Conservation (phyloP, 768 basidiomycete species). For the Termitomyces sp. region DNA sequence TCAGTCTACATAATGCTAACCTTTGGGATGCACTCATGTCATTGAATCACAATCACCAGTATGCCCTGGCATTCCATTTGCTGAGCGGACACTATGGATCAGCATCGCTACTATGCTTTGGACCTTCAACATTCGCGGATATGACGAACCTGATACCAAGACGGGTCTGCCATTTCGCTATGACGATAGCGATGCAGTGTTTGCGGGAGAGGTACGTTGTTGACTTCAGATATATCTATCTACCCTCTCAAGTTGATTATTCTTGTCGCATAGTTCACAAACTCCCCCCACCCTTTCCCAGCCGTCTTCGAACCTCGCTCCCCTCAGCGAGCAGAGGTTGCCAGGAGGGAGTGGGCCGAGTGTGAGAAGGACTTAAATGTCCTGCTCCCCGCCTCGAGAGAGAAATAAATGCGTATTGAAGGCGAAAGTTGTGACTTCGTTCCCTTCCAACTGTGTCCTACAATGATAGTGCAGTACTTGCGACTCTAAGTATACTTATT, state of each 20-base stretch:
- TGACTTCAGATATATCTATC: no score
- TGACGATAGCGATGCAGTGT: background rate
- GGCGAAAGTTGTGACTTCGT: no score
- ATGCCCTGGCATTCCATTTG: background rate
- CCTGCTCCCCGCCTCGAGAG: no score
- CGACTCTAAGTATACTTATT: no score
- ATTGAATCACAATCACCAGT: no score
- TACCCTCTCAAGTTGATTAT: background rate
- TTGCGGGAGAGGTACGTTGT: background rate
- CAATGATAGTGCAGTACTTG: no score
- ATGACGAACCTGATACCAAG: background rate
- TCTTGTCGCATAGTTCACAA: background rate
- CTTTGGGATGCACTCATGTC: background rate
- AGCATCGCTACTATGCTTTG: slow-evolving; percentile 1
- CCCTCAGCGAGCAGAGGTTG: background rate
- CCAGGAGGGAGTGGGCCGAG: background rate
- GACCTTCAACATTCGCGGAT: background rate
- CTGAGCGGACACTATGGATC: background rate
- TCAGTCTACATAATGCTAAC: background rate
- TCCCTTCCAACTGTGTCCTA: no score
- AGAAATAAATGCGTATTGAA: no score
- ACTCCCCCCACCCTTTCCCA: background rate
- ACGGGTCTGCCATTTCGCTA: background rate
- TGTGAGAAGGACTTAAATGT: slow-evolving; percentile 1
- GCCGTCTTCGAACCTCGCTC: background rate